phyloP scores from a whole-genome alignment of 352 stramenopile species.

The Elongisporangium undulatum region DNA sequence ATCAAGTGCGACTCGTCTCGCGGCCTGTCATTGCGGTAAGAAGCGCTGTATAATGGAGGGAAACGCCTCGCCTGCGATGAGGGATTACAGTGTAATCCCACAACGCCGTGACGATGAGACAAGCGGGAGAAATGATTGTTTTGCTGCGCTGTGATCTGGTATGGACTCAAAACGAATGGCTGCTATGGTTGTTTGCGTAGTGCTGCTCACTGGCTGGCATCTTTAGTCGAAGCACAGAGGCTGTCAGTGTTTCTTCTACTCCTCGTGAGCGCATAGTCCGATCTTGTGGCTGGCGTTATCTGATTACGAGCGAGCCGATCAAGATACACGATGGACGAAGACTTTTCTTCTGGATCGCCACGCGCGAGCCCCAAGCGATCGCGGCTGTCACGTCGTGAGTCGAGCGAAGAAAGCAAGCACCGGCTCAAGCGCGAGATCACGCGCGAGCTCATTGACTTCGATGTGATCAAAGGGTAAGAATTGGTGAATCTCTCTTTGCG shows the following conservation, averaged over 20 bases:
- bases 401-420: slow-evolving; percentile 28
- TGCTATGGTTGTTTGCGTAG: not conserved
- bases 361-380: slow-evolving; percentile 18
- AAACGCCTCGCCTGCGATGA: not conserved
- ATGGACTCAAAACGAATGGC: not conserved
- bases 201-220: not conserved
- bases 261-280: not conserved
- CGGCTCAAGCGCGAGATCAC: slow-evolving; percentile 55
- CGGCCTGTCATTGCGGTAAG: not conserved
- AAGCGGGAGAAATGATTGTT: not conserved
- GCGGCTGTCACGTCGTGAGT: slow-evolving; percentile 52
- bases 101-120: not conserved
- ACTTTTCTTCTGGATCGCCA: slow-evolving; percentile 24
- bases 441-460: slow-evolving; percentile 83
- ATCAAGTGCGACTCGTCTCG: not conserved
- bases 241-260: too few relatives aligned
- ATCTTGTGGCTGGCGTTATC: not conserved
- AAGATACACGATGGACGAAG: slow-evolving; percentile 31
- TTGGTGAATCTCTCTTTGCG: not conserved
- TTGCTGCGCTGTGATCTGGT: not conserved
- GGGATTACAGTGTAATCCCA: not conserved
- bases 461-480: slow-evolving; percentile 78
- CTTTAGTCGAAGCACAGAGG: not conserved
- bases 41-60: not conserved
- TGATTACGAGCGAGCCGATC: not conserved